Evolutionary conservation across 1,139 yeast species (phyloP), one percentile per base, ranked within the genome.

Genomic region (Candida sanyaensis): DNA sequence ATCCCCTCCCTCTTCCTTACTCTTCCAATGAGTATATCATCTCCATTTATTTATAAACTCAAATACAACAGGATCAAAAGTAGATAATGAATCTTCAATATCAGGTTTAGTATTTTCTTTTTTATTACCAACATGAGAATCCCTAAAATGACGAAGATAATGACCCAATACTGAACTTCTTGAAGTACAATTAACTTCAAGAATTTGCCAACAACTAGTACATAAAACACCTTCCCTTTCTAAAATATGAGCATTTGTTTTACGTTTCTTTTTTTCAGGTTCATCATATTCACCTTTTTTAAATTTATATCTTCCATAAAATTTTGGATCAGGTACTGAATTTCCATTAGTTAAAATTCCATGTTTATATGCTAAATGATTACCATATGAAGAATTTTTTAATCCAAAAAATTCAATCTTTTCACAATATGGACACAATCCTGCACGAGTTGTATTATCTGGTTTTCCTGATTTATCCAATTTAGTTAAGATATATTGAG

Each of bases 361-460:
- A 55, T 69, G 74, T 50, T 65, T 70, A 44, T 68, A 59, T 4
- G 71, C 65, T 51, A 69, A 54, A 50, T 69, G 74, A 4, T 70
- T 63, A 6, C 69, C 60, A 51, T 68, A 69, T 32, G 66, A 63
- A 1, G 69, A 63, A 53, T 67, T 68, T 50, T 69, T 68, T 51
- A 65, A 65, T 1, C 71, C 68, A 24, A 66, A 55, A 46, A 69
- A 68, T 49, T 62, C 64, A 27, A 67, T 62, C 31, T 55, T 55
- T 36, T 58, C 59, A 47, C 73, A 69, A 47, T 65, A 69, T 0
- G 72, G 66, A 57, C 73, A 69, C 44, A 66, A 50, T 34, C 73
- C 74, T 41, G 71, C 50, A 2, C 56, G 44, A 3, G 56, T 53
- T 12, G 56, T 50, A 38, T 52, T 53, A 44, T 53, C 56, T 3